phyloP scores from a whole-genome alignment of 371 early-diverging fungal genomes.

The Haplosporangium sp. region DNA sequence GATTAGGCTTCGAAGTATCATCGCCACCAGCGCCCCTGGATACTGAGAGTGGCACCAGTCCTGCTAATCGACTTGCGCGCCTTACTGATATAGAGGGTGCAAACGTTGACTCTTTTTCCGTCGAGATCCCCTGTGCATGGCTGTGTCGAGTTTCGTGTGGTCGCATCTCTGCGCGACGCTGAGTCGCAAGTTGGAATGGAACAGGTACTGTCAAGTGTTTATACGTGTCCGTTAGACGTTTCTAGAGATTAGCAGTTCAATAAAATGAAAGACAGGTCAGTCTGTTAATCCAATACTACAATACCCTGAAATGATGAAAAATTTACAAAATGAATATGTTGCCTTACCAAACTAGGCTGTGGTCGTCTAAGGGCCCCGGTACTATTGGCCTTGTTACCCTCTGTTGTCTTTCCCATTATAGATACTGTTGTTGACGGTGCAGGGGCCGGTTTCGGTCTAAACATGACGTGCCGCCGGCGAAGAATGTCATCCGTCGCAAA shows the following conservation, averaged over 20 bases:
- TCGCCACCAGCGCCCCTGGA: neutral
- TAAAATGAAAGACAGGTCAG: neutral
- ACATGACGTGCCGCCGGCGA: slow-evolving; percentile 22
- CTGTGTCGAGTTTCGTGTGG: neutral
- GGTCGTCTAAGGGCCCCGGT: neutral
- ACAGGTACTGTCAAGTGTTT: slow-evolving; percentile 35
- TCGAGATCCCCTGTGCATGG: neutral
- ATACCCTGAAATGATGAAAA: no score
- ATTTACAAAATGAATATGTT: no score
- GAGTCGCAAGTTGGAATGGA: slow-evolving; percentile 33
- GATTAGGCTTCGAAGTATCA: neutral
- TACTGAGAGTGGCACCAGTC: slow-evolving; percentile 16
- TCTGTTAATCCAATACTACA: neutral
- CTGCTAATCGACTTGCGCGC: slow-evolving; percentile 21
- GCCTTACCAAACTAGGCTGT: slow-evolving; percentile 16
- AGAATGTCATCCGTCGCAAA: slow-evolving; percentile 43
- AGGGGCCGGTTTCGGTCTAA: slow-evolving; percentile 1
- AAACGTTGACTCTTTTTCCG: neutral
- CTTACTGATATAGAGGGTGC: neutral
- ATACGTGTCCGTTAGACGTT: neutral
- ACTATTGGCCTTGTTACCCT: neutral
- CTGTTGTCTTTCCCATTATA: neutral
- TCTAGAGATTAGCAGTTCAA: neutral
- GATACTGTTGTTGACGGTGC: neutral
- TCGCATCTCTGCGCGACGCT: slow-evolving; percentile 33